Conservation (phyloP, 176 grass and related monocot species). For the Elaeis guineensis region DNA sequence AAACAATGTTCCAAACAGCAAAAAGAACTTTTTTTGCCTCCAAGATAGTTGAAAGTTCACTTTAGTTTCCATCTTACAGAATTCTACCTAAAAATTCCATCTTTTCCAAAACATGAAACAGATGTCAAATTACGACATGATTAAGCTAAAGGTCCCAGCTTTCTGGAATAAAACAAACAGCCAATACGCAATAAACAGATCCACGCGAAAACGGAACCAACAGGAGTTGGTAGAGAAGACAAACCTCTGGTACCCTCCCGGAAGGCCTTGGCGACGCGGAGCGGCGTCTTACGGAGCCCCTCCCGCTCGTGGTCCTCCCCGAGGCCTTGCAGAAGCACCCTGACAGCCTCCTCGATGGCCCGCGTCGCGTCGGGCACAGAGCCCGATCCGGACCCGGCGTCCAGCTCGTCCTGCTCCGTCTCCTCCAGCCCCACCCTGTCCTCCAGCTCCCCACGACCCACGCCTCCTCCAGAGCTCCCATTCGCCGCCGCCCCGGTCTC, state of each 20-base stretch:
- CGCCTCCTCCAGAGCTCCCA: slow-evolving; percentile 75
- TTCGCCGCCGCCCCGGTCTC: slow-evolving; percentile 13
- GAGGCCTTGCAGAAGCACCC: slow-evolving; percentile 56
- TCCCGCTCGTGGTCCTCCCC: slow-evolving; percentile 77
- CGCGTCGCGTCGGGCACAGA: not conserved
- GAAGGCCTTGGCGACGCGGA: slow-evolving; percentile 96
- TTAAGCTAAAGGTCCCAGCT: too few relatives aligned
- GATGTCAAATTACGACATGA: too few relatives aligned
- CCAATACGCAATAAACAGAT: too few relatives aligned
- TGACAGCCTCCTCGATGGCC: slow-evolving; percentile 40
- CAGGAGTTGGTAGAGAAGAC: too few relatives aligned
- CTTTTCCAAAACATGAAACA: too few relatives aligned
- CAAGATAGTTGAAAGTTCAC: too few relatives aligned
- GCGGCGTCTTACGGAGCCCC: slow-evolving; percentile 63
- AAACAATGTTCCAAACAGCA: too few relatives aligned
- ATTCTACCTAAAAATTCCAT: too few relatives aligned
- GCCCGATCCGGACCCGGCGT: not conserved
- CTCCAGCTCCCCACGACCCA: slow-evolving; percentile 34
- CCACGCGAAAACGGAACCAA: too few relatives aligned
- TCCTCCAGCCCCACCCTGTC: not conserved
- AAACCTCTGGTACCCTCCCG: slow-evolving; percentile 75
- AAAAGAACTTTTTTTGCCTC: too few relatives aligned
- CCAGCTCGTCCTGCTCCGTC: slow-evolving; percentile 10
- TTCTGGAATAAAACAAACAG: too few relatives aligned
- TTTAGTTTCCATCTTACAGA: too few relatives aligned